Conservation (phyloP, 2,329 filamentous ascomycete species). For the Aspergillus flavus region DNA sequence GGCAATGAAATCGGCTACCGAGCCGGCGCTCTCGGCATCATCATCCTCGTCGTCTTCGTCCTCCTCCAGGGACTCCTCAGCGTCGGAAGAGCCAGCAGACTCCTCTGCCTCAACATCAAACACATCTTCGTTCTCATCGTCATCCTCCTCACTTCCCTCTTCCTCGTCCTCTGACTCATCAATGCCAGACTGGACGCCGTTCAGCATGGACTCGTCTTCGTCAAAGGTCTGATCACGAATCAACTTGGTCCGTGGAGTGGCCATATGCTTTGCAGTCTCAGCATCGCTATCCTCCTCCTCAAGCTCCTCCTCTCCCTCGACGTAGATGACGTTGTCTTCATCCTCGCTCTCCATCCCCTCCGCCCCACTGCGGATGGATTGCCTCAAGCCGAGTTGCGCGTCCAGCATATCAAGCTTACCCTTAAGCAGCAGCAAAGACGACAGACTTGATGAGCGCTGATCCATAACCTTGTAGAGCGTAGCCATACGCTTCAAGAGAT, state of each 20-base stretch:
- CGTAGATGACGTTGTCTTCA: slow-evolving; percentile 78
- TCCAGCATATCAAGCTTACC: slow-evolving; percentile 94
- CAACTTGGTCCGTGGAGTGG: slow-evolving; percentile 37
- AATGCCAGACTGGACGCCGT: slow-evolving; percentile 36
- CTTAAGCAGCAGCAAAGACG: slow-evolving; percentile 83
- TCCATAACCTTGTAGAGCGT: slow-evolving; percentile 84
- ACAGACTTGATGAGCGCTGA: slow-evolving; percentile 79
- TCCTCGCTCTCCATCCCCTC: slow-evolving; percentile 55
- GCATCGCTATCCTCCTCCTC: slow-evolving; percentile 43
- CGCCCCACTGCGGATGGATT: slow-evolving; percentile 61
- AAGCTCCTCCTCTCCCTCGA: slow-evolving; percentile 75
- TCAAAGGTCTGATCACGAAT: slow-evolving; percentile 43
- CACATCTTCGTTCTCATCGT: slow-evolving; percentile 43
- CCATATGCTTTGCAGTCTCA: slow-evolving; percentile 28
- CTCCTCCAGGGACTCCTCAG: slow-evolving; percentile 58
- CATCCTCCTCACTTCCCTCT: slow-evolving; percentile 59
- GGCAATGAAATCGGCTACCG: slow-evolving; percentile 49
- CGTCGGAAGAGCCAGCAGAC: slow-evolving; percentile 45
- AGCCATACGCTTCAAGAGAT: slow-evolving; percentile 74
- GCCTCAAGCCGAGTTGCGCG: slow-evolving; percentile 80
- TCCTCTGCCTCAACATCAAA: slow-evolving; percentile 50
- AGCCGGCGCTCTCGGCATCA: slow-evolving; percentile 61
- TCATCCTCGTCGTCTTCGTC: slow-evolving; percentile 66
- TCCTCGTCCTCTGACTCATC: slow-evolving; percentile 52
- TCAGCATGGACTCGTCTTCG: slow-evolving; percentile 47